phyloP scores from a whole-genome alignment of 148 eudicot species.

The Nyssa sinensis region DNA sequence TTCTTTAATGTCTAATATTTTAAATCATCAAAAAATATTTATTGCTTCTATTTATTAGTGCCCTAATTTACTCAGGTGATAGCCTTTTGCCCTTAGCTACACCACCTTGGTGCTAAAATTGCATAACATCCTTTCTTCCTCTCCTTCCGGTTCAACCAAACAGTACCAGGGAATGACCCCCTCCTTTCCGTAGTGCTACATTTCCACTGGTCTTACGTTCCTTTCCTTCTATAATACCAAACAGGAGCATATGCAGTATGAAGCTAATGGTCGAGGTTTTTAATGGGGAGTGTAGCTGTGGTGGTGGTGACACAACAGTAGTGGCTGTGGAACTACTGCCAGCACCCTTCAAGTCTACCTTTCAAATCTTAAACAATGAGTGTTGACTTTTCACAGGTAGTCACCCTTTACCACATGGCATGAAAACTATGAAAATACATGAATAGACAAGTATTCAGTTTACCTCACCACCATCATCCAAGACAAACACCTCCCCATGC shows the following conservation, averaged over 20 bases:
- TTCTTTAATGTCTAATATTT: no score
- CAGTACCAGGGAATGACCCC: not conserved
- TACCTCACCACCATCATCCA: conserved; percentile 92
- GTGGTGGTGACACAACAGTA: not conserved
- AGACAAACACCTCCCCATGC: conserved; percentile 82
- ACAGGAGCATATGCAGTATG: not conserved
- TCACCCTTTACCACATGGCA: no score
- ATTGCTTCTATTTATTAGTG: no score
- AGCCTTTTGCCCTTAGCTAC: no score
- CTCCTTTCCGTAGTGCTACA: not conserved
- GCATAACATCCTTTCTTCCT: no score
- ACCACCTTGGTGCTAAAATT: no score
- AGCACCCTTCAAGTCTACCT: not conserved
- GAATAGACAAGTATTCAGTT: conserved; percentile 1
- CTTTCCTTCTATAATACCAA: not conserved
- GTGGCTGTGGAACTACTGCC: not conserved
- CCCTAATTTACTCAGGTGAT: no score
- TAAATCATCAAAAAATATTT: no score
- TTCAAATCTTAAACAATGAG: not conserved
- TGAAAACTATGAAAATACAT: not conserved
- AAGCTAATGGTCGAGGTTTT: not conserved
- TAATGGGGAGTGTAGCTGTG: not conserved
- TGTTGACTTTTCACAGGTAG: not conserved
- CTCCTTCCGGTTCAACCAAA: not conserved
- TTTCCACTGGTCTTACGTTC: not conserved